phyloP scores from a whole-genome alignment of 2,329 filamentous ascomycete genomes.

The Trichoderma asperellum region DNA sequence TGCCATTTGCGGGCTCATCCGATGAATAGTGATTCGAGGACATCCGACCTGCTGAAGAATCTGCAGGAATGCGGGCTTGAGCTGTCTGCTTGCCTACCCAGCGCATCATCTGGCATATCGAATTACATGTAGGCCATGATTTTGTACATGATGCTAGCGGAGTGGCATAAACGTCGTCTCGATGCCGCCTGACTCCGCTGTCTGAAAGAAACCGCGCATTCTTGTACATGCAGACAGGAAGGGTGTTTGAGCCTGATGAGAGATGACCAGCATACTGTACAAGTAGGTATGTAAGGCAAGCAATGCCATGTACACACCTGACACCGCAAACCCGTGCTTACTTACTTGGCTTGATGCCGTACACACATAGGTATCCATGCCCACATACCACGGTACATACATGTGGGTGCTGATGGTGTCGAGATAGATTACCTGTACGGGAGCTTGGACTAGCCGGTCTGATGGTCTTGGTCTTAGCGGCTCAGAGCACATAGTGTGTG shows the following conservation, averaged over 20 bases:
- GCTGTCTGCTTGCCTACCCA: conserved; percentile 14
- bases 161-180: background rate
- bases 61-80: background rate
- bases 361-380: background rate
- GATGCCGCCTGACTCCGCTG: conserved; percentile 19
- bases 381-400: background rate
- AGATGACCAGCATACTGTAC: conserved; percentile 3
- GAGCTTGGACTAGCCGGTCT: conserved; percentile 12
- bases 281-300: background rate
- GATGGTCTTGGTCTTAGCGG: background rate
- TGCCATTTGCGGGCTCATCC: conserved; percentile 13
- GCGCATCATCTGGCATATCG: conserved; percentile 25
- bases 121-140: background rate
- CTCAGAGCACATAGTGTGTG: background rate
- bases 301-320: conserved; percentile 8
- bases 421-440: conserved; percentile 2
- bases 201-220: conserved; percentile 17
- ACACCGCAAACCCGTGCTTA: conserved; percentile 1
- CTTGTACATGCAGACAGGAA: background rate
- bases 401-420: conserved; percentile 22
- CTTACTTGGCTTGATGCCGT: background rate
- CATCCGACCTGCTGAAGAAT: background rate
- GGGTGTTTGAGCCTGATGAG: conserved; percentile 14
- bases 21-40: background rate
- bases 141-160: conserved; percentile 11